A percentile compares a stretch with the other conserved stretches of the same genome.
Evolutionary conservation across 163 green algal species (phyloP).

Genomic region (Trebouxiophyceae sp.): DNA sequence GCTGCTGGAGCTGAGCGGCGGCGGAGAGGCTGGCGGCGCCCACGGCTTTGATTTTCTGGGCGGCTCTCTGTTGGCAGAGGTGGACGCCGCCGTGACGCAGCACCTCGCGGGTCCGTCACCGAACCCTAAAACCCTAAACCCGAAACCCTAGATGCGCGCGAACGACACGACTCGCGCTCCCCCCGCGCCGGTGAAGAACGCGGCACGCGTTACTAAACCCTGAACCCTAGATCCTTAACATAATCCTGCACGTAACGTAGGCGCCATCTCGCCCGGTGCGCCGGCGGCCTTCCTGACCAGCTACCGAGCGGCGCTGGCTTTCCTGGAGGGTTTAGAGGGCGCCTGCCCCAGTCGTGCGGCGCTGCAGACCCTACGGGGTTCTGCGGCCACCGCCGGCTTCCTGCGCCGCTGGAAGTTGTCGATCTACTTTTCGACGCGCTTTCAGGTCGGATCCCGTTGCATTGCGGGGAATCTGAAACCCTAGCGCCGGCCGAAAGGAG

Average conservation of each 20-base stretch:
- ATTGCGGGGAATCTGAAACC: neutral
- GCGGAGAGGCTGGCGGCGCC: slow-evolving; percentile 27
- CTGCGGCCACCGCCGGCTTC: slow-evolving; percentile 40
- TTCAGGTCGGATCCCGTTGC: slow-evolving; percentile 40
- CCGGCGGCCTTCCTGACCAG: slow-evolving; percentile 77
- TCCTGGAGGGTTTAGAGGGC: slow-evolving; percentile 61
- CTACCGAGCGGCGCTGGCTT: slow-evolving; percentile 59
- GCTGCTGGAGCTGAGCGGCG: slow-evolving; percentile 43
- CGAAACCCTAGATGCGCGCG: neutral
- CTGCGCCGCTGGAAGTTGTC: slow-evolving; percentile 79
- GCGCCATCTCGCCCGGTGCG: slow-evolving; percentile 74
- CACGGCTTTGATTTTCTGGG: slow-evolving; percentile 75
- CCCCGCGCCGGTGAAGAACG: neutral
- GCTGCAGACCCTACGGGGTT: slow-evolving; percentile 48
- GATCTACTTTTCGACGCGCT: slow-evolving; percentile 86
- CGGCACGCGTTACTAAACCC: neutral
- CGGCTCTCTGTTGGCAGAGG: slow-evolving; percentile 66
- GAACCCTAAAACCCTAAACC: neutral
- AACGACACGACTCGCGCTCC: neutral
- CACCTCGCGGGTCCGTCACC: slow-evolving; percentile 40
- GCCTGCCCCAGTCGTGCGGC: slow-evolving; percentile 34
- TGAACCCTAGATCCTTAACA: neutral
- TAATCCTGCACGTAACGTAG: slow-evolving; percentile 23
- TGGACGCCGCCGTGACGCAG: slow-evolving; percentile 46
- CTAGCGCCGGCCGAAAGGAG: neutral